Evolutionary conservation across 1,284 basidiomycete species (phyloP).

Genomic region (Coniferiporia sulphurascens): DNA sequence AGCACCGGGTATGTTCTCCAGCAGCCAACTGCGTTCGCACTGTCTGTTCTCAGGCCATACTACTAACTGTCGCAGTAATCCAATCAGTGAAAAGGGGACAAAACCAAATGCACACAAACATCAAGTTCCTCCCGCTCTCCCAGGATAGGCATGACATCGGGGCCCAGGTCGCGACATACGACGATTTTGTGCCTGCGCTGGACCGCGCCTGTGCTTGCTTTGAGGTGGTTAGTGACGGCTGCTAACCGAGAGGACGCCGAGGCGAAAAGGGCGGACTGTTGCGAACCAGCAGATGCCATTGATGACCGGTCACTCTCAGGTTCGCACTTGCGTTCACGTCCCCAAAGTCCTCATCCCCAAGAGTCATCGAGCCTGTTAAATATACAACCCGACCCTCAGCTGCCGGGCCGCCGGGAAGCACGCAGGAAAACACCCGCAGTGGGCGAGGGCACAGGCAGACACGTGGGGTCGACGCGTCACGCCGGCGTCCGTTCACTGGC

Average conservation of each 20-base stretch:
- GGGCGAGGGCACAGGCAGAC: too few relatives aligned
- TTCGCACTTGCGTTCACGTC: background rate
- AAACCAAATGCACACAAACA: constrained; percentile 31
- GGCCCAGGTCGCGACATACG: constrained; percentile 64
- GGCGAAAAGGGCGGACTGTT: background rate
- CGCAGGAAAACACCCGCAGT: too few relatives aligned
- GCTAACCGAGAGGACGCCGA: background rate
- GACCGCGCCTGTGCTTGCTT: constrained; percentile 46
- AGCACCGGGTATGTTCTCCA: constrained; percentile 67
- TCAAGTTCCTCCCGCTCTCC: constrained; percentile 46
- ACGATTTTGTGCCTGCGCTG: constrained; percentile 67
- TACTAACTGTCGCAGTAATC: constrained; percentile 43
- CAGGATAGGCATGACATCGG: constrained; percentile 66
- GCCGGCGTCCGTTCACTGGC: background rate
- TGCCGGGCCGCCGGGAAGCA: too few relatives aligned
- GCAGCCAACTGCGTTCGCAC: constrained; percentile 72
- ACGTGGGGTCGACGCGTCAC: background rate
- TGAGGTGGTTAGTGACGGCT: background rate
- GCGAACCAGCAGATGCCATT: background rate
- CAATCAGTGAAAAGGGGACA: constrained; percentile 29
- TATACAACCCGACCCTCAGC: too few relatives aligned
- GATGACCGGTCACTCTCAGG: background rate
- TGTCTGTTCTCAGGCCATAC: constrained; percentile 64
- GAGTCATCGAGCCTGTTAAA: background rate
- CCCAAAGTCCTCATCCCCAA: background rate